These are phyloP conservation scores for Mycena albidolilacea DNA, from an alignment of 768 basidiomycete species.

Conservation along the genomic window DNA sequence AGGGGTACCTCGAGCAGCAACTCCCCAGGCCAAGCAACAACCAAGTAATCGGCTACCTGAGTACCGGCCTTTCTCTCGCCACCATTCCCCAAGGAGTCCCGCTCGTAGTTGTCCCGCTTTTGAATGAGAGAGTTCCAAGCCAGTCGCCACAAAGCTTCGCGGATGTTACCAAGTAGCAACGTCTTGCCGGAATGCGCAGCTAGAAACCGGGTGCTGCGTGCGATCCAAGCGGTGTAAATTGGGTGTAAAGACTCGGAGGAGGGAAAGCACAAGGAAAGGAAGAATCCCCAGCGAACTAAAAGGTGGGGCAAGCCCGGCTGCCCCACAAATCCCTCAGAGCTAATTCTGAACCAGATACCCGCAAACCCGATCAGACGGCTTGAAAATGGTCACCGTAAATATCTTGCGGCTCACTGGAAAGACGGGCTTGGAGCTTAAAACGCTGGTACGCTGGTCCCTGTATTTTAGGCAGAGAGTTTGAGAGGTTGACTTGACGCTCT, in stretches of 20 bases:
- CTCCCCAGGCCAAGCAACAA: constrained; percentile 11
- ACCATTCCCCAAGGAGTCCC: neutral
- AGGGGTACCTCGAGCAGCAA: neutral
- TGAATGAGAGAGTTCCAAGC: neutral
- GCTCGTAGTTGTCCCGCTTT: neutral
- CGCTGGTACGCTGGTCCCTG: too few relatives aligned
- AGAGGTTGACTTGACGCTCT: too few relatives aligned
- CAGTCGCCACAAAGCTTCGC: neutral
- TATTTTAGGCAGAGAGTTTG: too few relatives aligned
- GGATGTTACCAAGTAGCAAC: neutral
- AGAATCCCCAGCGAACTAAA: neutral
- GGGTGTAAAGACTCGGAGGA: neutral
- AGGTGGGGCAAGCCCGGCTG: neutral
- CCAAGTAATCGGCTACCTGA: constrained; percentile 1
- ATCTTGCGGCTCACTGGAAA: neutral
- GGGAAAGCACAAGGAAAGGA: neutral
- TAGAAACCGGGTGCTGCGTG: constrained; percentile 4
- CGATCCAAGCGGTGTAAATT: neutral
- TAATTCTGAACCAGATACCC: neutral
- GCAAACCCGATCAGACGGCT: neutral
- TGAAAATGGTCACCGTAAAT: neutral
- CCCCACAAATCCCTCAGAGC: constrained; percentile 4
- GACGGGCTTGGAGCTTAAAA: too few relatives aligned
- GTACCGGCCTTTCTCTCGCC: neutral
- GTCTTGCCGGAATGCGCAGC: constrained; percentile 29